Evolutionary conservation across 1,284 basidiomycete species (phyloP), one percentile per base, ranked within the genome.

Genomic region (Boletus holoroseus): DNA sequence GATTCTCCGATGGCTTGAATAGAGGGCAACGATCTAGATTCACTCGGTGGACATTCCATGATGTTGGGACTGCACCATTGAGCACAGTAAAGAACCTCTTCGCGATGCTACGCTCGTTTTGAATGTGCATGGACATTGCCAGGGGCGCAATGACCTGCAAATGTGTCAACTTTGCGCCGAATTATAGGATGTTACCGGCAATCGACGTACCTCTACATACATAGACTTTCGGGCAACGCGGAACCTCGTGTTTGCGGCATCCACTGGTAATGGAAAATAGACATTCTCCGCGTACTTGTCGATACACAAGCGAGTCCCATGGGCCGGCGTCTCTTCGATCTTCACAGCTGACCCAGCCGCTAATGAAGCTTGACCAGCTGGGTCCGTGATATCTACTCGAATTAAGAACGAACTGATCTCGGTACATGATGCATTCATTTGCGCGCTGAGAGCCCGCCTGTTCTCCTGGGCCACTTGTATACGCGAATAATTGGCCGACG

Each of bases 161-260:
- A 43, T 4, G 3, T 12, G 11, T 64, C 32, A 59, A 16, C 7
- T 1, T 26, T 18, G 31, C 2, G 40, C 13, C 13, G 7, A 16
- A 26, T n/a, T 9, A 34, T 20, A 3, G 0, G 4, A 7, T 28
- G 11, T 30, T 22, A 12, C n/a, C 3, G 18, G 22, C 7, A 30
- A 32, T 7, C 28, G 28, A 51, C 67, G 13, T 34, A 79, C 79
- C 68, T 82, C 78, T 8, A 81, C 68, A 54, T 76, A 81, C 18
- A 60, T 68, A 3, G 78, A 81, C 54, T 74, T 76, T 27, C 80
- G 71, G 7, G 77, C 79, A 27, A 81, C 59, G 7, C 75, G 70
- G 3, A 75, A 49, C 55, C 67, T 77, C 2, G 61, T 45, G 16
- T 61, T 62, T n/a, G 48, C 47, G 8, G 59, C 60, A 32, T 69